A percentile compares a stretch with the other conserved stretches of the same genome.
Conservation (phyloP, 2,329 filamentous ascomycete genomes). For the Aspergillus sp. region DNA sequence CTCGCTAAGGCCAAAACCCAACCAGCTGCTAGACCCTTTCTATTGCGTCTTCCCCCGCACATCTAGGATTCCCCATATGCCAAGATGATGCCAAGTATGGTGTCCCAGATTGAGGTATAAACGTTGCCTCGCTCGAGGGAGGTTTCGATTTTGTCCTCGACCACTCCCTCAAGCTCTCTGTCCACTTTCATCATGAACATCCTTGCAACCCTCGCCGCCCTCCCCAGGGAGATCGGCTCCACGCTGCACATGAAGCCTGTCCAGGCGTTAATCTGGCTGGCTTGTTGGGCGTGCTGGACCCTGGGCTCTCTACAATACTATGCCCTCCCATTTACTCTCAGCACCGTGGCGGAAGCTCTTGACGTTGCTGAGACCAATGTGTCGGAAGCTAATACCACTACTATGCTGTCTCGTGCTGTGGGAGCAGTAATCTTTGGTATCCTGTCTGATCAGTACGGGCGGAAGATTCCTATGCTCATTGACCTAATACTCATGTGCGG, state of each 20-base stretch:
- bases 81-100: neutral
- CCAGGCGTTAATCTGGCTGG: neutral
- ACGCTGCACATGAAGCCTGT: constrained; percentile 1
- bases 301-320: constrained; percentile 1
- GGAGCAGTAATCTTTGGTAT: neutral
- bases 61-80: neutral
- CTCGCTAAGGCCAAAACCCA: neutral
- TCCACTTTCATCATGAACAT: neutral
- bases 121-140: neutral
- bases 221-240: neutral
- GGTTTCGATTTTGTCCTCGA: neutral
- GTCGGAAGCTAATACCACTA: neutral
- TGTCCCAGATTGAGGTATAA: neutral
- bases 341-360: neutral
- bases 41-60: neutral
- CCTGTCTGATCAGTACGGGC: neutral
- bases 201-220: neutral
- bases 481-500: neutral
- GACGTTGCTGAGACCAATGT: neutral
- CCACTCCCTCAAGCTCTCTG: neutral
- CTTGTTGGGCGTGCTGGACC: neutral
- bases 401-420: neutral
- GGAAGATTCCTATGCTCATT: constrained; percentile 1
- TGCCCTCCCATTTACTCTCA: neutral
- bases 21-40: neutral